Percentiles rank a stretch among this genome's conserved stretches.
These are phyloP conservation scores for Malus hybrid DNA, from an alignment of 331 rosid species.

Conservation along the genomic window DNA sequence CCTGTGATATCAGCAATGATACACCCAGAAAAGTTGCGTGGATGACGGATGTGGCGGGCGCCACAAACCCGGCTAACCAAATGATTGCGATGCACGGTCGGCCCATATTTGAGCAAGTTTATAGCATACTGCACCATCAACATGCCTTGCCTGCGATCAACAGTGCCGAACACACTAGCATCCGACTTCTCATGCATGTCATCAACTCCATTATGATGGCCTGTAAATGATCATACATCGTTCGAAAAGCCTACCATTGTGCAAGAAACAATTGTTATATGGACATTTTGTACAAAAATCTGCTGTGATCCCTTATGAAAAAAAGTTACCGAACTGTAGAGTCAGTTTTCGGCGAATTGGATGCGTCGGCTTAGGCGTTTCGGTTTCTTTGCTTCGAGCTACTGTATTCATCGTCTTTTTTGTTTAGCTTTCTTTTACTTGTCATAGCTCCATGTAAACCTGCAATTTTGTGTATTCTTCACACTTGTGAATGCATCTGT, in stretches of 20 bases:
- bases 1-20: conserved; percentile 73
- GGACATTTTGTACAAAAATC: conserved; percentile 18
- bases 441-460: neutral
- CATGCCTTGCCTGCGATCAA: conserved; percentile 48
- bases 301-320: neutral
- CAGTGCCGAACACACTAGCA: conserved; percentile 45
- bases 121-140: conserved; percentile 85
- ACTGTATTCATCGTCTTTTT: too few species aligned
- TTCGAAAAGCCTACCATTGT: conserved; percentile 5
- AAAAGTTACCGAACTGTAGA: neutral
- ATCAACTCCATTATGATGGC: conserved; percentile 83
- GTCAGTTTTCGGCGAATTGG: conserved; percentile 5
- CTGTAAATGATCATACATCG: conserved; percentile 51
- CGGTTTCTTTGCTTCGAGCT: neutral
- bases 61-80: conserved; percentile 55
- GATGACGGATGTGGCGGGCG: conserved; percentile 80
- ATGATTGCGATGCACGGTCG: conserved; percentile 67
- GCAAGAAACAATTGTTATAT: neutral
- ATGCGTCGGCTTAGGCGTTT: neutral
- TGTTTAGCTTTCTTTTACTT: neutral
- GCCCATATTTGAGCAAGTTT: conserved; percentile 88
- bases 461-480: conserved; percentile 2
- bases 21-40: conserved; percentile 54
- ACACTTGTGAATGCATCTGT: neutral
- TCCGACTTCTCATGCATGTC: conserved; percentile 82